phyloP scores from a whole-genome alignment of 2,329 filamentous ascomycete genomes.

The Fusarium caatingaense region DNA sequence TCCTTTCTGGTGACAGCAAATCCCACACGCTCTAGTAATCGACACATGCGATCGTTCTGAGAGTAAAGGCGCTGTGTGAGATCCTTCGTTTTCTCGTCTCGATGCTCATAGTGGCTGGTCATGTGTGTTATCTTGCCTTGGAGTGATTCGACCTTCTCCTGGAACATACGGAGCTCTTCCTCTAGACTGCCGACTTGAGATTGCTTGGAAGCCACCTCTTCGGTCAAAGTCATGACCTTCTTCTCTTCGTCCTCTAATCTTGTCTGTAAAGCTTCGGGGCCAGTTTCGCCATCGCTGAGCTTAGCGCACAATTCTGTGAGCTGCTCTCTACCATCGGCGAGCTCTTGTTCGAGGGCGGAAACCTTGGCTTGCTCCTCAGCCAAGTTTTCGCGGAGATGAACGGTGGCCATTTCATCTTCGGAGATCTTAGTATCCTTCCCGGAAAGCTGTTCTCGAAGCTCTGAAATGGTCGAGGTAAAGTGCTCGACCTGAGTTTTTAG shows the following conservation, averaged over 20 bases:
- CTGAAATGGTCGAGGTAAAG: slow-evolving; percentile 64
- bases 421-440: slow-evolving; percentile 64
- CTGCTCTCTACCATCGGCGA: slow-evolving; percentile 74
- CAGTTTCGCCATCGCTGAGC: slow-evolving; percentile 85
- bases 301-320: slow-evolving; percentile 75
- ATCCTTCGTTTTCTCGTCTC: slow-evolving; percentile 80
- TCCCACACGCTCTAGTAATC: slow-evolving; percentile 86
- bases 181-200: slow-evolving; percentile 81
- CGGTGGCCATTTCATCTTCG: slow-evolving; percentile 62
- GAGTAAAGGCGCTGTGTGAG: slow-evolving; percentile 84
- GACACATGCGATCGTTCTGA: slow-evolving; percentile 85
- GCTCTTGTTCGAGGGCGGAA: slow-evolving; percentile 65
- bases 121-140: slow-evolving; percentile 64
- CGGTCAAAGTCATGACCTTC: slow-evolving; percentile 73
- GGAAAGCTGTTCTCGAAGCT: slow-evolving; percentile 69
- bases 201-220: slow-evolving; percentile 79
- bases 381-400: slow-evolving; percentile 65
- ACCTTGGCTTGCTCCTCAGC: slow-evolving; percentile 66
- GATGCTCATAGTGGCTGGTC: slow-evolving; percentile 71
- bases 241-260: slow-evolving; percentile 80
- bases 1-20: slow-evolving; percentile 83
- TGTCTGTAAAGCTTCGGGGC: slow-evolving; percentile 81
- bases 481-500: slow-evolving; percentile 73
- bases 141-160: slow-evolving; percentile 70
- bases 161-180: slow-evolving; percentile 76